A percentile compares a stretch with the other conserved stretches of the same genome.
These are phyloP conservation scores for Tricholoma saponaceum DNA, from an alignment of 768 basidiomycete genomes.

Conservation along the genomic window DNA sequence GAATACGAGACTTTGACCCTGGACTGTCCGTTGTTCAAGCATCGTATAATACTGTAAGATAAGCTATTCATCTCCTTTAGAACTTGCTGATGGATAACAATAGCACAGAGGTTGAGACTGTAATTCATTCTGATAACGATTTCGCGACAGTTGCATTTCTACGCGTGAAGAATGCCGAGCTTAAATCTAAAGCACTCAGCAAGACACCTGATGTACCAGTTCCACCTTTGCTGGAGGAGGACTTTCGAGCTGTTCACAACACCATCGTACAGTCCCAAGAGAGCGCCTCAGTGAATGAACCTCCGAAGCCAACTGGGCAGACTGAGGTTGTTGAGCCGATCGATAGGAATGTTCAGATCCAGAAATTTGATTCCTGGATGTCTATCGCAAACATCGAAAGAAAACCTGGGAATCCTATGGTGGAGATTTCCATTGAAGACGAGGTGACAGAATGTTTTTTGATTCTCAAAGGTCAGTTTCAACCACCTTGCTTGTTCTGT, in stretches of 20 bases:
- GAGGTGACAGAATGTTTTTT: conserved; percentile 72
- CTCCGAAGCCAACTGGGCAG: not conserved
- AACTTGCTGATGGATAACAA: conserved; percentile 1
- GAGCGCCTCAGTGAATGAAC: not conserved
- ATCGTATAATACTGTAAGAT: conserved; percentile 65
- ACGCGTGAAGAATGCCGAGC: conserved; percentile 63
- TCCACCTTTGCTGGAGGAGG: conserved; percentile 53
- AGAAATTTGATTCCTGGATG: conserved; percentile 60
- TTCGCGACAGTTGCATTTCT: conserved; percentile 92
- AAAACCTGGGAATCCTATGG: conserved; percentile 3
- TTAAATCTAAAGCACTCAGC: conserved; percentile 48
- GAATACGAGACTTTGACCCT: conserved; percentile 95
- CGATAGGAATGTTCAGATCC: conserved; percentile 12
- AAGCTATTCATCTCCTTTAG: not conserved
- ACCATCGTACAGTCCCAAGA: conserved; percentile 12
- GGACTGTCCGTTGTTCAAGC: conserved; percentile 86
- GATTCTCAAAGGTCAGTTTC: conserved; percentile 50
- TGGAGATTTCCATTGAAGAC: conserved; percentile 50
- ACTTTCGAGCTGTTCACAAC: conserved; percentile 26
- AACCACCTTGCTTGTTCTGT: not conserved
- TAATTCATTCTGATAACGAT: conserved; percentile 76
- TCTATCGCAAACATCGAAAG: conserved; percentile 55
- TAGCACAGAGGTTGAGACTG: conserved; percentile 62
- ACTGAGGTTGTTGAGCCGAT: not conserved
- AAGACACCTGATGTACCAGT: conserved; percentile 21